Evolutionary conservation across 768 basidiomycete genomes (phyloP), one percentile per base, ranked within the genome.

Genomic region (Leucocoprinus sp.): DNA sequence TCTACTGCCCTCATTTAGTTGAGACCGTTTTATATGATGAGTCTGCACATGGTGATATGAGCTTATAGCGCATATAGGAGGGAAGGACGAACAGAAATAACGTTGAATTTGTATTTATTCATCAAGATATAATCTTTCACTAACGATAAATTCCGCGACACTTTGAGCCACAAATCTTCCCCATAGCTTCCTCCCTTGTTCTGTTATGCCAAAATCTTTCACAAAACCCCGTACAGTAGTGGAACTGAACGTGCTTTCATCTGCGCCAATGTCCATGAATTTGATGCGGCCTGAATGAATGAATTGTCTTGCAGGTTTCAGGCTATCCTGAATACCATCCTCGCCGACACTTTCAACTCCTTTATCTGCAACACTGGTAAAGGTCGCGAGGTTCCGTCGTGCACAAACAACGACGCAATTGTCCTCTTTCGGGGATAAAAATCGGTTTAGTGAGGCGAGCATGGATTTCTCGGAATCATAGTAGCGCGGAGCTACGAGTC

Each of bases 401-500:
- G 84, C 84, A 52, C 81, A 87, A 11, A 86, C 65, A 33, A 93
- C 58, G n/a, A 69, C 66, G 6, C 78, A 78, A 41, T 75, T 70
- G 49, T 84, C 76, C 12, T 71, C 74, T 4, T 50, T 19, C 6
- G 70, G 60, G 1, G 72, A 71, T 44, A 93, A 72, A 64, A 91
- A 85, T 2, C 59, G 61, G 15, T 58, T 64, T 11, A 93, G 65
- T 2, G 78, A 68, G 3, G 49, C 45, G 43, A 63, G 54, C 86
- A 93, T 91, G 6, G 62, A 66, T 6, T 63, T 57, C 43, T 65
- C 57, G 40, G 66, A 66, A n/a, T 66, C 58, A 50, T 95, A 96
- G 60, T 90, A 95, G 17, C 75, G 75, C 0, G 82, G 76, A 1
- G 80, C 71, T 42, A 93, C 76, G 47, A 95, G 71, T 5, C 93